Base-by-base conservation (phyloP, 1,284 basidiomycete species). In the Puccinia horiana region DNA sequence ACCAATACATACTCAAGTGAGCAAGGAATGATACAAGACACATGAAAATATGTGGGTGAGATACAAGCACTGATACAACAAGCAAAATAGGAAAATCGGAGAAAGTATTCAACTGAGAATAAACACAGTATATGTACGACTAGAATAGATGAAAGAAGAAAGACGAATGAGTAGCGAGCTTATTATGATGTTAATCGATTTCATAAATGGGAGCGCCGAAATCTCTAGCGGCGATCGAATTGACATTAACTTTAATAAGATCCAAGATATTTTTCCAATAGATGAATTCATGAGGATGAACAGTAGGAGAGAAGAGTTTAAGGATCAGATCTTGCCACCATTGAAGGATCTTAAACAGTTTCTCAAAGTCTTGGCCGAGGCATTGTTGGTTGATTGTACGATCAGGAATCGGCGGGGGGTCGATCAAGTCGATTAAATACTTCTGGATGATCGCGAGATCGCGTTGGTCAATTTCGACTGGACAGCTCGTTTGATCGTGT, bases 301-400 rank as follows among this genome's bases (percentile, higher is more conserved):
- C 26, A 47, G 11, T 23, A 14, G 16, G 20, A 47, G 65, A 44
- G 37, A 69, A 44, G 23, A 14, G 42, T 69, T 44, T 47, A 9
- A 44, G 18, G 54, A 80, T 61, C 1, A 73, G 44, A 54, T 73
- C 54, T 61, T 80, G 49, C 78, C 78, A 80, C 65, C 65, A 80
- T 56, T 42, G 42, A 9, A 73, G 1, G 37, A 80, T 42, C 52
- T 80, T 73, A 16, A 32, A 26, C 2, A 80, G 52, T 61, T 80
- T 80, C 23, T 80, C 78, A 26, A 80, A 80, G 26, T 80, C 67
- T 80, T 80, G 78, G 32, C 78, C 78, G 32, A 40, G 42, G 20
- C 29, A 73, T 32, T 47, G 47, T 49, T 49, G n/a, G 29, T 47
- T 18, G 54, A 54, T 16, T 16, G 26, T 26, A 70, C 16, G 37